Conservation (phyloP, 192 early-diverging fungal species). For the Dispira simplex region DNA sequence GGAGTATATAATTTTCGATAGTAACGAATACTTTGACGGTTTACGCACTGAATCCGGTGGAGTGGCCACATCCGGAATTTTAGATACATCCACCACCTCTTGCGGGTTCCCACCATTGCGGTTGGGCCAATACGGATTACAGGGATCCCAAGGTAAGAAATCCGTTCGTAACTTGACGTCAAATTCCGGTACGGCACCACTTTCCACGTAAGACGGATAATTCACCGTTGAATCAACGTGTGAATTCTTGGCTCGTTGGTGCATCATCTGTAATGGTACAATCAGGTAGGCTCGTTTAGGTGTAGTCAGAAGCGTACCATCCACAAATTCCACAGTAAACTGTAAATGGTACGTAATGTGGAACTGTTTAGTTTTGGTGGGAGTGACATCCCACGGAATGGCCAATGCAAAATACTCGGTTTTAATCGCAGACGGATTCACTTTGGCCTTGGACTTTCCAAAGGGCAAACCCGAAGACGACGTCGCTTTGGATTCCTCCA, state of each 20-base stretch:
- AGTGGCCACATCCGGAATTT: too few species aligned
- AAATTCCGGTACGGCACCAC: background rate
- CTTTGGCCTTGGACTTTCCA: background rate
- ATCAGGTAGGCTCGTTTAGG: background rate
- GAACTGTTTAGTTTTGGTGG: background rate
- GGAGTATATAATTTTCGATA: too few species aligned
- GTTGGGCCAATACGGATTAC: constrained; percentile 8
- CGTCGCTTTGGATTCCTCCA: too few species aligned
- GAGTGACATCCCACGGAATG: constrained; percentile 7
- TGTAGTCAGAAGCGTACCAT: background rate
- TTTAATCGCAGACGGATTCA: background rate
- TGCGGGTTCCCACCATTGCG: background rate
- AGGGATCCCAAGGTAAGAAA: constrained; percentile 9
- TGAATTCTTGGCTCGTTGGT: background rate
- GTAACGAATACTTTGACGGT: too few species aligned
- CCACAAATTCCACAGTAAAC: background rate
- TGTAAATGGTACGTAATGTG: constrained; percentile 1
- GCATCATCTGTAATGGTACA: constrained; percentile 3
- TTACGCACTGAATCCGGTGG: too few species aligned
- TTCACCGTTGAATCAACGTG: too few species aligned
- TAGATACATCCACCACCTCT: too few species aligned
- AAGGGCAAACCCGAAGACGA: background rate
- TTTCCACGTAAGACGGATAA: background rate
- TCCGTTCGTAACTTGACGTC: constrained; percentile 2
- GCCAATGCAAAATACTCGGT: background rate